Base-by-base conservation (phyloP, 805 yeast species). In the Wickerhamiella azyma region DNA sequence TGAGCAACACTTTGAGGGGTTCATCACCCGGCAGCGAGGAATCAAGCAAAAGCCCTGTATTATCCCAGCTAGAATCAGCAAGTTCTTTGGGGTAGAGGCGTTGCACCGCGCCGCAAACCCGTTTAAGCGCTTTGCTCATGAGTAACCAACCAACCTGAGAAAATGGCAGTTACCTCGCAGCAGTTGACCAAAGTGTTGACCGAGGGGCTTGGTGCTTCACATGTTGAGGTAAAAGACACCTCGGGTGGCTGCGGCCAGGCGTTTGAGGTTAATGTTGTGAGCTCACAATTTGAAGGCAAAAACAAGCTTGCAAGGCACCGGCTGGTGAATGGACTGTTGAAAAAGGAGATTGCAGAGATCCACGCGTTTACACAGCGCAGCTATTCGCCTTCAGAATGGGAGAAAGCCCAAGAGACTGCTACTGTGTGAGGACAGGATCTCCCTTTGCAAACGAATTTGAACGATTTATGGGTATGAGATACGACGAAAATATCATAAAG, bases 181-280 rank as follows among this genome's bases (percentile, higher is more conserved):
- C 53, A 52, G 26, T 48, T 55, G 18, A 52, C 49, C 26, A 41
- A 45, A 36, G 46, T 33, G 3, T 78, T 82, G 43, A 65, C 68
- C 39, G 71, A 71, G 14, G 62, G 81, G 37, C 70, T 83, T n/a
- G 65, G 66, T 18, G 85, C 92, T 9, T 48, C 57, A 0, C 74
- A 79, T 50, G 85, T 79, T 9, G 81, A 79, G 55, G 86, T 84
- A 6, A 79, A 74, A 50, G 94, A 84, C 53, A 74, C 77, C 69
- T 77, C 79, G 9, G 94, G 94, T 13, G 99, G 99, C 1, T 92
- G 99, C 65, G 99, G 99, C 5, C 96, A 89, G 62, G 95, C 97
- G 2, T 89, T 88, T 63, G 95, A 94, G 33, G 95, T 86, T 29
- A 74, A 84, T 6, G 88, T 94, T 24, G 95, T 92, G 9, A 66